These are phyloP conservation scores for Isoetes engelmannii DNA, from an alignment of 83 land plant species.

Conservation along the genomic window DNA sequence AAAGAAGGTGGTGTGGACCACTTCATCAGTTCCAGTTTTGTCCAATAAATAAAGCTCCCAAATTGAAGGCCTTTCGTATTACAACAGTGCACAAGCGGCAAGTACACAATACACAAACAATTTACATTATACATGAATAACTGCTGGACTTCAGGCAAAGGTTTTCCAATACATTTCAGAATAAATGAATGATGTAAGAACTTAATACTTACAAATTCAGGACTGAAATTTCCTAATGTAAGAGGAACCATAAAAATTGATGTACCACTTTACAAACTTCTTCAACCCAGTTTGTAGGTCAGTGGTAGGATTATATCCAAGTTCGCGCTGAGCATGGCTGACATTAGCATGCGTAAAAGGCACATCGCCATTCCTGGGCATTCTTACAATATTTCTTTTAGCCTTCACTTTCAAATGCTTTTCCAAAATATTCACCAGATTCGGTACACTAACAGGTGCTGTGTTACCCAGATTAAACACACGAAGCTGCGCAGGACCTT, in stretches of 20 bases:
- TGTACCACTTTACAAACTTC: conserved; percentile 63
- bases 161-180: too few relatives aligned
- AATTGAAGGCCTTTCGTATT: too few relatives aligned
- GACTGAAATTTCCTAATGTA: too few relatives aligned
- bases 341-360: conserved; percentile 66
- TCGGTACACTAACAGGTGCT: conserved; percentile 51
- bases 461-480: conserved; percentile 63
- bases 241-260: conserved; percentile 37
- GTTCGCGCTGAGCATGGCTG: conserved; percentile 42
- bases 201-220: too few relatives aligned
- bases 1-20: too few relatives aligned
- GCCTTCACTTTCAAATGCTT: conserved; percentile 37
- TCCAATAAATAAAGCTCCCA: too few relatives aligned
- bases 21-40: too few relatives aligned
- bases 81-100: too few relatives aligned
- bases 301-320: conserved; percentile 57
- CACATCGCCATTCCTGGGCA: conserved; percentile 68
- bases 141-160: too few relatives aligned
- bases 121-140: too few relatives aligned
- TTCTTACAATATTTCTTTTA: conserved; percentile 38
- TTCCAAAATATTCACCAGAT: conserved; percentile 44
- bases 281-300: conserved; percentile 48
- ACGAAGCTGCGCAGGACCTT: conserved; percentile 49
- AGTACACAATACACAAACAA: too few relatives aligned
- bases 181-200: too few relatives aligned